Evolutionary conservation across 2,329 filamentous ascomycete genomes (phyloP).

Genomic region (Domatiomyces globalis): DNA sequence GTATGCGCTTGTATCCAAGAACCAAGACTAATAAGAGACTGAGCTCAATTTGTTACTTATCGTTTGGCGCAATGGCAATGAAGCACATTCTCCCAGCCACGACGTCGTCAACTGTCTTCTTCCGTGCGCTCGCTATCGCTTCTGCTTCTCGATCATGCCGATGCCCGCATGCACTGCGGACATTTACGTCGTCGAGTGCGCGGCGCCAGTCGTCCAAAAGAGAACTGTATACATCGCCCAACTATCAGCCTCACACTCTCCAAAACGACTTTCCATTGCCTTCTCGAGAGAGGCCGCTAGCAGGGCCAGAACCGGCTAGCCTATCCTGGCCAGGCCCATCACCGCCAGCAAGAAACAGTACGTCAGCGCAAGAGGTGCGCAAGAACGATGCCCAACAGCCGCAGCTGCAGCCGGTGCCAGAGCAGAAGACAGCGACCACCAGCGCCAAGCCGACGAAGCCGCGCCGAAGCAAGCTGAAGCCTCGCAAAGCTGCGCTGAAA

Average conservation of each 20-base stretch:
- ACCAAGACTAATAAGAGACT: background rate
- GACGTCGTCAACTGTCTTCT: conserved; percentile 34
- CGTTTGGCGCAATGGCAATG: conserved; percentile 26
- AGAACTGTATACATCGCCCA: conserved; percentile 42
- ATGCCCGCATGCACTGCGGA: conserved; percentile 26
- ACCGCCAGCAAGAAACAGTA: background rate
- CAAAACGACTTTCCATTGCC: conserved; percentile 39
- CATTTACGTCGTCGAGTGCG: conserved; percentile 34
- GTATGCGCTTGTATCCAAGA: background rate
- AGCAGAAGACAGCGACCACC: background rate
- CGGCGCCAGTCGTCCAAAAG: conserved; percentile 39
- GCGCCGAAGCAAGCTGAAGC: conserved; percentile 49
- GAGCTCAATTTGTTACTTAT: background rate
- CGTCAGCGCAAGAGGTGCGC: background rate
- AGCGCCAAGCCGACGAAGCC: conserved; percentile 8
- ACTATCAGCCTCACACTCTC: conserved; percentile 48
- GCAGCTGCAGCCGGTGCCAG: background rate
- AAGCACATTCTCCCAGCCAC: conserved; percentile 27
- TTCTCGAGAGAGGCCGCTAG: conserved; percentile 44
- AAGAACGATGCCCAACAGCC: background rate
- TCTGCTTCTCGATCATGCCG: conserved; percentile 25
- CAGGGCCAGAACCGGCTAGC: conserved; percentile 43
- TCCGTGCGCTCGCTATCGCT: conserved; percentile 26
- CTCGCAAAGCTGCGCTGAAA: conserved; percentile 83
- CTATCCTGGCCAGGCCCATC: conserved; percentile 34